phyloP scores from a whole-genome alignment of 495 filamentous ascomycete genomes.

The Polyplosphaeria fusca region DNA sequence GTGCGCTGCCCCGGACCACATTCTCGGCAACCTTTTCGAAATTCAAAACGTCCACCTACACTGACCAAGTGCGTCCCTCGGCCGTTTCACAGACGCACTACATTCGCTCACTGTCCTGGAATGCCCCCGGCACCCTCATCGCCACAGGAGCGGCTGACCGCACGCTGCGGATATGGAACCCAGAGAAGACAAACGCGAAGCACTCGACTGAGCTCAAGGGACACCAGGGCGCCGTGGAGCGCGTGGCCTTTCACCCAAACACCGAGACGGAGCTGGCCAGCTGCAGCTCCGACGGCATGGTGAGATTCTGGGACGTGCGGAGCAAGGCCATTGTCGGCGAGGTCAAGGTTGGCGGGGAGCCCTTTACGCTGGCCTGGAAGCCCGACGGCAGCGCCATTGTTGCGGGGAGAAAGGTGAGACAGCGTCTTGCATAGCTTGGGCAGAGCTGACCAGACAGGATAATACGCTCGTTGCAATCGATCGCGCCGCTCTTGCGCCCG shows the following conservation, averaged over 20 bases:
- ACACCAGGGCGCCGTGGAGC: constrained; percentile 72
- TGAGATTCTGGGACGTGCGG: constrained; percentile 91
- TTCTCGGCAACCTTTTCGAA: constrained; percentile 31
- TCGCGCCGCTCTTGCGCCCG: constrained; percentile 40
- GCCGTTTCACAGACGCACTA: constrained; percentile 35
- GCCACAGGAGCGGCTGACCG: constrained; percentile 81
- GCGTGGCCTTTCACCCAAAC: constrained; percentile 83
- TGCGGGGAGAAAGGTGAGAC: constrained; percentile 75
- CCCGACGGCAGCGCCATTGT: constrained; percentile 81
- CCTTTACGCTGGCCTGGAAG: constrained; percentile 80
- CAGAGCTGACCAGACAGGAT: constrained; percentile 48
- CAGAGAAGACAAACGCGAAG: constrained; percentile 73
- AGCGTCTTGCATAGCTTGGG: neutral
- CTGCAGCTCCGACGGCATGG: constrained; percentile 76
- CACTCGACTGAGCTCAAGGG: constrained; percentile 86
- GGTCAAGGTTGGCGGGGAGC: constrained; percentile 75
- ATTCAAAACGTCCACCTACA: constrained; percentile 36
- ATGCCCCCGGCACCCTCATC: constrained; percentile 77
- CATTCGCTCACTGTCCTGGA: constrained; percentile 82
- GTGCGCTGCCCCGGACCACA: constrained; percentile 14
- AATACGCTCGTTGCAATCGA: constrained; percentile 65
- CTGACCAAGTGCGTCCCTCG: constrained; percentile 27
- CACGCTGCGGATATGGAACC: constrained; percentile 87
- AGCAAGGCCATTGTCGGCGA: constrained; percentile 71
- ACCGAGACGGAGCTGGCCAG: constrained; percentile 87